Base-by-base conservation (phyloP, 192 early-diverging fungal species). In the Entophlyctis helioformis region DNA sequence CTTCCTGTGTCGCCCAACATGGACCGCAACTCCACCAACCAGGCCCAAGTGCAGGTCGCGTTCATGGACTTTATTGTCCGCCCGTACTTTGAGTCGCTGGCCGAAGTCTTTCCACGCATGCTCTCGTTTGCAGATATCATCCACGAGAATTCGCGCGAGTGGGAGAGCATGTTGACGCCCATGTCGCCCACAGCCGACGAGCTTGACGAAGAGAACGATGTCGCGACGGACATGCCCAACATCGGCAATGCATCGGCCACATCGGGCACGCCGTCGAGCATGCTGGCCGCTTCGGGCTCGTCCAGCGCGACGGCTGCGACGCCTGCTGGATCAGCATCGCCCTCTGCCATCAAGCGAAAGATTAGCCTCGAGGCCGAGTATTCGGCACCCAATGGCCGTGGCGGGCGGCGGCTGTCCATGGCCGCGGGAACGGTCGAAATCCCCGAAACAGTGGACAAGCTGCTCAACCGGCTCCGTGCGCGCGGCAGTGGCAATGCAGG, bases 1-100 rank as follows among this genome's bases (percentile, higher is more conserved):
- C 53, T 96, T 23, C 87, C 85, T 0, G 63, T 92, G 6, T 86
- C 86, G 0, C 90, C 91, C 10, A 86, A 84, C 53, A 93, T 91
- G 89, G 89, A 92, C 61, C 74, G 85, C 20, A 60, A 74, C 8
- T 22, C 40, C 32, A 50, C 46, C 7, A 60, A 51, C 13, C 62
- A 70, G 31, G 71, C 77, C 21, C 87, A 89, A 47, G 66, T 68
- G 27, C 71, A 84, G 36, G 85, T 94, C 39, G 74, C 73, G 20
- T 60, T 94, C 6, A 4, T 31, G 29, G 29, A 31, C 29, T 31
- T 31, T 31, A 82, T 96, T 16, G 84, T 84, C 1, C 71, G 69
- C 28, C 92, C 92, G 4, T 91, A 87, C 46, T 91, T 88, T 61
- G 79, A 84, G 37, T 69, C 73, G 49, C 74, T 91, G 31, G 80